These are phyloP conservation scores for Daldinia eschscholtzii DNA, from an alignment of 2,329 filamentous ascomycete species.

Conservation along the genomic window DNA sequence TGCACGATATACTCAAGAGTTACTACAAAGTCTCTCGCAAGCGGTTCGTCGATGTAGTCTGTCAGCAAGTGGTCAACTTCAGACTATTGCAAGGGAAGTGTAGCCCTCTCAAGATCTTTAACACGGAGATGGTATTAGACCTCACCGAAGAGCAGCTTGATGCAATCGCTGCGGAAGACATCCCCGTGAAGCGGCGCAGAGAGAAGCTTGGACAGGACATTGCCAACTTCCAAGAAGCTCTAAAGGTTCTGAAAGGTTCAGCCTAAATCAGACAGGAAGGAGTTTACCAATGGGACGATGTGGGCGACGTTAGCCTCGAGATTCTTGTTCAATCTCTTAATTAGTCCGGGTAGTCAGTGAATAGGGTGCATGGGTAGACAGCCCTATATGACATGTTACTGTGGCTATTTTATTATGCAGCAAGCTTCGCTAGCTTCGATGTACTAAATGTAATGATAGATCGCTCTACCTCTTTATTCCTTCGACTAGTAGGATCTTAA, in stretches of 20 bases:
- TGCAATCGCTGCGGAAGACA: conserved; percentile 70
- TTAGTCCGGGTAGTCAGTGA: neutral
- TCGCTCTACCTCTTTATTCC: neutral
- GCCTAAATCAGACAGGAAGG: conserved; percentile 20
- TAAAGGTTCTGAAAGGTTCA: conserved; percentile 48
- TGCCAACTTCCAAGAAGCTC: conserved; percentile 57
- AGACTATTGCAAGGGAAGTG: conserved; percentile 63
- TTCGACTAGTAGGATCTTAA: neutral
- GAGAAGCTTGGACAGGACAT: conserved; percentile 61
- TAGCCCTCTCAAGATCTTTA: conserved; percentile 67
- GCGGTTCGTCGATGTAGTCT: conserved; percentile 73
- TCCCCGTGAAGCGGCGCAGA: conserved; percentile 56
- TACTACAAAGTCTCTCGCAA: conserved; percentile 73
- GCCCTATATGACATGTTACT: neutral
- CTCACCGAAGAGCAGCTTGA: conserved; percentile 64
- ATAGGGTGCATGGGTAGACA: neutral
- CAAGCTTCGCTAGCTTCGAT: neutral
- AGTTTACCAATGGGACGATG: neutral
- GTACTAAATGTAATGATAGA: neutral
- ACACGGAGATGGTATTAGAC: conserved; percentile 61
- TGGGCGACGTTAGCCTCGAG: neutral
- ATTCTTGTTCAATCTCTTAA: neutral
- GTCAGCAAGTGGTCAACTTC: conserved; percentile 68
- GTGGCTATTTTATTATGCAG: neutral
- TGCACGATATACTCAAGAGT: conserved; percentile 70